Evolutionary conservation across 495 filamentous ascomycete species (phyloP).

Genomic region (Xylaria telfairii): DNA sequence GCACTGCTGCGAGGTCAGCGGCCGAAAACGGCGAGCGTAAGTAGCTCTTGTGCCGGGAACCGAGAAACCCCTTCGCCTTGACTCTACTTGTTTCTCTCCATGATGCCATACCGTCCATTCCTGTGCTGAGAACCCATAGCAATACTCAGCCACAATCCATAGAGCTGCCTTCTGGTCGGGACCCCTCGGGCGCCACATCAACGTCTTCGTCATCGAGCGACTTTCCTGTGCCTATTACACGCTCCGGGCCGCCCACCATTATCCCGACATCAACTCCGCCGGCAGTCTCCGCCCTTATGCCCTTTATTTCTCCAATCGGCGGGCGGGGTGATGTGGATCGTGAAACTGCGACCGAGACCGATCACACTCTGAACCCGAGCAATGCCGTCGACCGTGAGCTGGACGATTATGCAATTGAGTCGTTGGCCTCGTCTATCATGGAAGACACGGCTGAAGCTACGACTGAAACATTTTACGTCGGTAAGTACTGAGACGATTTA

Average conservation of each 20-base stretch:
- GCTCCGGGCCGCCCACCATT: background rate
- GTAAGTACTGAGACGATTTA: background rate
- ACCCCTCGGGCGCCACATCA: background rate
- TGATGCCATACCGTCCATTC: background rate
- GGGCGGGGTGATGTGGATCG: background rate
- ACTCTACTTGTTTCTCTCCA: background rate
- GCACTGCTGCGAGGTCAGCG: slow-evolving; percentile 1
- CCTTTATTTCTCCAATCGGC: background rate
- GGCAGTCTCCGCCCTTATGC: background rate
- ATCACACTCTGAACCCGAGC: background rate
- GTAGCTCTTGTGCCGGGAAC: background rate
- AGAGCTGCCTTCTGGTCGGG: background rate
- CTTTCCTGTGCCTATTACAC: background rate
- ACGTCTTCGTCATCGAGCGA: background rate
- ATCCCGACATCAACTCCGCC: background rate
- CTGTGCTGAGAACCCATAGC: background rate
- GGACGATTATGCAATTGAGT: slow-evolving; percentile 6
- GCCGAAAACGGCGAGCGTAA: slow-evolving; percentile 1
- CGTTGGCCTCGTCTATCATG: slow-evolving; percentile 7
- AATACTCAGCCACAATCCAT: background rate
- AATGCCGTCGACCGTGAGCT: background rate
- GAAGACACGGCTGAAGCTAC: slow-evolving; percentile 6
- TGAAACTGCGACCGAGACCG: background rate
- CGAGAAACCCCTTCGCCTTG: background rate
- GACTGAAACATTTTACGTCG: background rate